Evolutionary conservation across 78 protist genomes (phyloP).

Genomic region (Isochrysis galbana): DNA sequence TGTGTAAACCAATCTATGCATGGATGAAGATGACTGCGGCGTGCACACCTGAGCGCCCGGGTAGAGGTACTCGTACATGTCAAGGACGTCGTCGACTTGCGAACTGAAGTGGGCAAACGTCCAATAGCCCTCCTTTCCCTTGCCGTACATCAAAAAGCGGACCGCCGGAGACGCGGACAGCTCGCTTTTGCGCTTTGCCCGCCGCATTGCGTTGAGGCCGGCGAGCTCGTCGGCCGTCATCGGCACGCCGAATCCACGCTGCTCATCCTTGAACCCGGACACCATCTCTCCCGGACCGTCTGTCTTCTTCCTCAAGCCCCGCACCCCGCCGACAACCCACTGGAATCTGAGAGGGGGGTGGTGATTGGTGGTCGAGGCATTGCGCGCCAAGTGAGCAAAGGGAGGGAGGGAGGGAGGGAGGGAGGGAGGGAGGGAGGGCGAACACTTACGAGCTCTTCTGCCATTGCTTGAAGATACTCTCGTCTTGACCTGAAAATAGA

Average conservation of each 20-base stretch:
- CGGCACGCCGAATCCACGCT: not conserved
- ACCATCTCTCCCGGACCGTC: not conserved
- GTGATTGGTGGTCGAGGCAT: too few species aligned
- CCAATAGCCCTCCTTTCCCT: not conserved
- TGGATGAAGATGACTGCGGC: too few species aligned
- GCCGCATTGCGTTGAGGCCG: not conserved
- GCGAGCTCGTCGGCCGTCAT: not conserved
- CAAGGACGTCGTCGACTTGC: not conserved
- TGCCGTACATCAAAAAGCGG: not conserved
- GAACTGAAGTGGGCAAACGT: not conserved
- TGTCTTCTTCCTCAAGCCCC: not conserved
- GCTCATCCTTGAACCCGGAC: not conserved
- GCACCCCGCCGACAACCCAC: not conserved
- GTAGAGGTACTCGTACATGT: not conserved
- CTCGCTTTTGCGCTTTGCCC: not conserved
- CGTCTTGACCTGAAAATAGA: not conserved
- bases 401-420: too few species aligned
- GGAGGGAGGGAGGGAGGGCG: too few species aligned
- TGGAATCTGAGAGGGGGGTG: too few species aligned
- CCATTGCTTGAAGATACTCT: not conserved
- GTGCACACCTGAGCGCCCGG: too few species aligned
- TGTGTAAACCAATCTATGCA: too few species aligned
- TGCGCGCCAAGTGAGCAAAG: too few species aligned
- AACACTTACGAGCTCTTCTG: not conserved
- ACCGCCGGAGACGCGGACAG: not conserved